Evolutionary conservation across 495 filamentous ascomycete species (phyloP).

Genomic region (Podospora tetraspora): DNA sequence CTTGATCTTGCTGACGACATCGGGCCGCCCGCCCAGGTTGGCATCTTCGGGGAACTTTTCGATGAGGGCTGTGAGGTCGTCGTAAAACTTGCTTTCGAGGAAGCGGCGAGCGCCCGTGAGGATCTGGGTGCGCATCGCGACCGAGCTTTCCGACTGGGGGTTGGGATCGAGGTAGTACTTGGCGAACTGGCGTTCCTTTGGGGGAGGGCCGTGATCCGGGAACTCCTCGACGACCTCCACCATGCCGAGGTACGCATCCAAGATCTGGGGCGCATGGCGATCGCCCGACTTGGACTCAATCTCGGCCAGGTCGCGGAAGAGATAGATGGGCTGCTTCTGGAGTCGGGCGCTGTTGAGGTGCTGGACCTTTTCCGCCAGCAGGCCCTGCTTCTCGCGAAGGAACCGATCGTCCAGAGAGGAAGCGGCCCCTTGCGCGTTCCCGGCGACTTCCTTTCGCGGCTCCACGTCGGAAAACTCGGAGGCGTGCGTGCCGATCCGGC

Average conservation of each 20-base stretch:
- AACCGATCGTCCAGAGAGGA: conserved; percentile 64
- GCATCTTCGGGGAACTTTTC: conserved; percentile 81
- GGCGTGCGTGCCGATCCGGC: conserved; percentile 50
- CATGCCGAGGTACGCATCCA: conserved; percentile 73
- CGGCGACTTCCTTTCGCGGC: conserved; percentile 46
- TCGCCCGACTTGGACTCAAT: conserved; percentile 65
- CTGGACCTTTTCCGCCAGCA: conserved; percentile 69
- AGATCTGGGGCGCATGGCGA: conserved; percentile 59
- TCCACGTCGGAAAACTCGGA: conserved; percentile 62
- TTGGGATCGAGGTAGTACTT: conserved; percentile 66
- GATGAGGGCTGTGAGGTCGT: conserved; percentile 67
- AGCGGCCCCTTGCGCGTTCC: conserved; percentile 28
- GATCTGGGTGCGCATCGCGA: conserved; percentile 65
- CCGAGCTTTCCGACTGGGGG: conserved; percentile 53
- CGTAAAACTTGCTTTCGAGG: conserved; percentile 69
- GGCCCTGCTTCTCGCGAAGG: conserved; percentile 70
- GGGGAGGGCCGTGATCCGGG: conserved; percentile 47
- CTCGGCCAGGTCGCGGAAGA: conserved; percentile 65
- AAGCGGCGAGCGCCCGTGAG: conserved; percentile 69
- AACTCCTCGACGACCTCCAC: conserved; percentile 67
- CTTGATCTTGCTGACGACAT: conserved; percentile 80
- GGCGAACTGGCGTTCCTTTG: conserved; percentile 73
- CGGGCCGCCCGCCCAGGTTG: conserved; percentile 81
- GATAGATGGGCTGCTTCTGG: conserved; percentile 56
- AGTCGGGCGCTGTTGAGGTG: conserved; percentile 68